Evolutionary conservation across 208 protist genomes (phyloP), one percentile per base, ranked within the genome.

Genomic region (Spongospora subterranea): DNA sequence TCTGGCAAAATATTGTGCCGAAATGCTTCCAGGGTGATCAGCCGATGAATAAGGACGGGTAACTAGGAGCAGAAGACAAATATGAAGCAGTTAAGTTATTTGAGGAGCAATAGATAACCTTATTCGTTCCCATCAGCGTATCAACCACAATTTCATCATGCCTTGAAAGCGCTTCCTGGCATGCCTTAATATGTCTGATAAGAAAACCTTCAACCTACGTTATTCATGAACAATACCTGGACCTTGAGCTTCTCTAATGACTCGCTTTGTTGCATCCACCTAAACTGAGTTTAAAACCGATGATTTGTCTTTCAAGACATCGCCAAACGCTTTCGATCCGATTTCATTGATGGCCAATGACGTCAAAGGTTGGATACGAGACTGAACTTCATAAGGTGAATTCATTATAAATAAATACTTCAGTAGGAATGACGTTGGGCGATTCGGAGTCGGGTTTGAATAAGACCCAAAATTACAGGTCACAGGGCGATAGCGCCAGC

Each of bases 91-190:
- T n/a, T n/a, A n/a, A n/a, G n/a, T n/a, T n/a, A n/a, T 60, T 60
- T 6, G 24, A 29, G 50, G 50, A 29, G 50, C 24, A 60, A 60
- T 60, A 6, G 50, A 24, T 43, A 43, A 82, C 71, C n/a, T 35
- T 6, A 43, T 43, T n/a, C 6, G 71, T 43, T 35, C 17, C n/a
- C 6, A 82, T n/a, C n/a, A 82, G n/a, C n/a, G n/a, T 43, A 43
- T 82, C 71, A 35, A 82, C n/a, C 6, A 82, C 71, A 20, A 82
- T 40, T n/a, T 82, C 71, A 82, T 82, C 71, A n/a, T 82, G 71
- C n/a, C 40, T 82, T 43, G 71, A 82, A 20, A 82, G 17, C 17
- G 71, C 71, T 40, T 82, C 71, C 17, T 13, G 35, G n/a, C 71
- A 82, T 6, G 71, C 71, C 71, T 82, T 6, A 35, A 35, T 20